Evolutionary conservation across 306 rosid genomes (phyloP), one percentile per base, ranked within the genome.

Genomic region (Hippophae tibetana): DNA sequence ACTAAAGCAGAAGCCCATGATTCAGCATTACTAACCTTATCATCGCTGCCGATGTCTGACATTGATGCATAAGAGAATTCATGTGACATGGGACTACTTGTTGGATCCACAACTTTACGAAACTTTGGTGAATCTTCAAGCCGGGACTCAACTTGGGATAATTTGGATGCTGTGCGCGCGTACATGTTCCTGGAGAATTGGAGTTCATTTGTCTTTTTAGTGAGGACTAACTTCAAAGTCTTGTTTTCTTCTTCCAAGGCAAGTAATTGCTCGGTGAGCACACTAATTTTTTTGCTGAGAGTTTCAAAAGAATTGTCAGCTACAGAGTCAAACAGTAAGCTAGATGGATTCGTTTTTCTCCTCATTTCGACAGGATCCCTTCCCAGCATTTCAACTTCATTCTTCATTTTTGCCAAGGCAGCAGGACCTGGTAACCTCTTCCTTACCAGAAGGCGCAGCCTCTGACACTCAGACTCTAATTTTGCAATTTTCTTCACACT

Each of bases 401-500:
- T 89, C 75, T 78, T 86, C 95, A 89, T 86, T 79, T 82, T 89
- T 13, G 75, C 80, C 54, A 89, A 60, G 63, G 97, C 84, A 66
- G 90, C 97, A 65, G 95, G 97, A 72, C 97, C 89, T 47, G 97
- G 97, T 64, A 89, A 71, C 62, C 95, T 78, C 75, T 89, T 89
- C 58, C 83, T 79, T 48, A 89, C 88, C 55, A 89, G 83, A 56
- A 89, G 66, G 6, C 95, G 86, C 78, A 89, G 67, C 72, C 94
- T 75, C 81, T 86, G 97, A 78, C 97, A 89, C 80, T 89, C 97
- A 13, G 94, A 86, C 68, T 89, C 97, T 63, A 89, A 76, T 75
- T 82, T 84, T 8, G 88, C 84, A 67, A 89, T 80, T 70, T 79
- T 84, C 73, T 84, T 86, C 61, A 76, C 74, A 56, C 81, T 79